phyloP scores from a whole-genome alignment of 1,284 basidiomycete species.

The Testicularia cyperi region DNA sequence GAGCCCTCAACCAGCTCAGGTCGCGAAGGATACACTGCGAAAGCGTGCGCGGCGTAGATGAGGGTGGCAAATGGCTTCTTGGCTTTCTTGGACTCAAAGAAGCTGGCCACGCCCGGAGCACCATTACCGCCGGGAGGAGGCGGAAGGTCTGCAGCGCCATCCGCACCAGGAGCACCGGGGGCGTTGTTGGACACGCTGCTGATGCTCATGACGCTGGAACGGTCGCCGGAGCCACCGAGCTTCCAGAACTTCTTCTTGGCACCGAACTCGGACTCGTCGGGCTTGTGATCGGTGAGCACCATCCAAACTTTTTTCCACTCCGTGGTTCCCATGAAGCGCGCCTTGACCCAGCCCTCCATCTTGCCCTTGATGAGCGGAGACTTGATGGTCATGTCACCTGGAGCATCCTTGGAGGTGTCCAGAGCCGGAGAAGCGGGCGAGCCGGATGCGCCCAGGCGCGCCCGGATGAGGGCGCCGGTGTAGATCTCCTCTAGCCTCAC shows the following conservation, averaged over 20 bases:
- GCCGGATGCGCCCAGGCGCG: slow-evolving; percentile 61
- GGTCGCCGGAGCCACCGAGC: slow-evolving; percentile 40
- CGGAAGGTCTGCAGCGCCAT: slow-evolving; percentile 24
- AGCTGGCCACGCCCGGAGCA: slow-evolving; percentile 51
- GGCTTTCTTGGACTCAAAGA: slow-evolving; percentile 56
- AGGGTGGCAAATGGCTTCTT: slow-evolving; percentile 56
- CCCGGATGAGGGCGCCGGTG: slow-evolving; percentile 79
- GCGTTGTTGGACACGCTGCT: slow-evolving; percentile 17
- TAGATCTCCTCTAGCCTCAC: slow-evolving; percentile 95
- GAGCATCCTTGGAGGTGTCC: slow-evolving; percentile 16
- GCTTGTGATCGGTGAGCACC: slow-evolving; percentile 65
- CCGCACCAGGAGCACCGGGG: slow-evolving; percentile 25
- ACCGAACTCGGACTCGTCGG: slow-evolving; percentile 35
- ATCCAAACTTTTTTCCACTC: slow-evolving; percentile 95
- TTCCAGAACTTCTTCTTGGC: slow-evolving; percentile 47
- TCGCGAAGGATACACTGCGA: slow-evolving; percentile 57
- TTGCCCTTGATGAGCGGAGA: slow-evolving; percentile 65
- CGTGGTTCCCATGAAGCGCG: slow-evolving; percentile 87
- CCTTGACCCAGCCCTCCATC: slow-evolving; percentile 89
- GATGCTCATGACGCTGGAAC: slow-evolving; percentile 42
- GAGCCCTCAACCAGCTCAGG: slow-evolving; percentile 57
- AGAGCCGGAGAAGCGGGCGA: slow-evolving; percentile 13
- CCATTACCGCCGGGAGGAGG: slow-evolving; percentile 52
- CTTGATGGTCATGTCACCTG: slow-evolving; percentile 35
- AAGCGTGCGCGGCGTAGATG: slow-evolving; percentile 52